phyloP scores from a whole-genome alignment of 768 basidiomycete genomes.

The Rubroboletus satanas region DNA sequence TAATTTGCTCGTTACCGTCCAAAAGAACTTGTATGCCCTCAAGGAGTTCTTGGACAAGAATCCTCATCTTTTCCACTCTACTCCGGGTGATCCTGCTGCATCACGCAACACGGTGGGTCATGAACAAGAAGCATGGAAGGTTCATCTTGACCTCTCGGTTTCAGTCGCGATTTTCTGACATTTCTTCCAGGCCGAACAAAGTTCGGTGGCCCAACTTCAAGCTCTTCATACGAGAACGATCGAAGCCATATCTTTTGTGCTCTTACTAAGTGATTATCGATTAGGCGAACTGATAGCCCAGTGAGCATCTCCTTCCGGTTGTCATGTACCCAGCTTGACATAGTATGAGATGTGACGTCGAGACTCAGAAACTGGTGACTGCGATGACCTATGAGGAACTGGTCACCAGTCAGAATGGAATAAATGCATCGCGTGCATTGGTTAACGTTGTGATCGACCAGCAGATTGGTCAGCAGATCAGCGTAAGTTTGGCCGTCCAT shows the following conservation, averaged over 20 bases:
- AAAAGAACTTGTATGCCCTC: slow-evolving; percentile 74
- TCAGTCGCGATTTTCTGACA: slow-evolving; percentile 7
- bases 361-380: slow-evolving; percentile 64
- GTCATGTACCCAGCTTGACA: slow-evolving; percentile 4
- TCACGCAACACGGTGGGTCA: slow-evolving; percentile 51
- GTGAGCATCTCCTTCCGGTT: slow-evolving; percentile 41
- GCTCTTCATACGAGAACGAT: slow-evolving; percentile 78
- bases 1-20: slow-evolving; percentile 58
- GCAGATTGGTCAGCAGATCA: slow-evolving; percentile 95
- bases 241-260: slow-evolving; percentile 90
- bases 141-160: slow-evolving; percentile 26
- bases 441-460: slow-evolving; percentile 97
- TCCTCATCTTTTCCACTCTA: slow-evolving; percentile 79
- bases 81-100: slow-evolving; percentile 64
- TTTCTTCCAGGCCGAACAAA: slow-evolving; percentile 65
- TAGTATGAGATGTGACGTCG: slow-evolving; percentile 59
- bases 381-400: slow-evolving; percentile 82
- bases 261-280: slow-evolving; percentile 88
- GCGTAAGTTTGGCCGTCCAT: slow-evolving; percentile 47
- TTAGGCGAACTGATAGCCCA: slow-evolving; percentile 79
- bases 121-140: slow-evolving; percentile 90
- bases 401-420: slow-evolving; percentile 79
- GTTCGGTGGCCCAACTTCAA: slow-evolving; percentile 73
- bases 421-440: slow-evolving; percentile 81
- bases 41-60: slow-evolving; percentile 78